phyloP scores from a whole-genome alignment of 106 monocot species.

The Dioscorea dumetorum region DNA sequence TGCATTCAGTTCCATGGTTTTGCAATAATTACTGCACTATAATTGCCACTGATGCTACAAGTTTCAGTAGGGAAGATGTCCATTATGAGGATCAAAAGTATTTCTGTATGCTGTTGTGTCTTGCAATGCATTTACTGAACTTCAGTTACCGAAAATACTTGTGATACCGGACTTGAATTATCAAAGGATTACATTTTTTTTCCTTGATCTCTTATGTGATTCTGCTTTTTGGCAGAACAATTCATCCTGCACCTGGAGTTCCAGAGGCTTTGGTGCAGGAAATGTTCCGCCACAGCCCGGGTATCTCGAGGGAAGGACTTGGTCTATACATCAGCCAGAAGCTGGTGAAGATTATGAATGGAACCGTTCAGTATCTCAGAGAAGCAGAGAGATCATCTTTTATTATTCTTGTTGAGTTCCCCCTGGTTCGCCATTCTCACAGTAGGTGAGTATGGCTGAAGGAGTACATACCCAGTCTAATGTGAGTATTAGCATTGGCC shows the following conservation, averaged over 20 bases:
- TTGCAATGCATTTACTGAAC: no score
- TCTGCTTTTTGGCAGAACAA: conserved; percentile 36
- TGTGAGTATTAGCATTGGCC: no score
- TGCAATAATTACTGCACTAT: no score
- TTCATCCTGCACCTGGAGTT: conserved; percentile 82
- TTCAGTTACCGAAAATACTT: no score
- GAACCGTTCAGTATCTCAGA: conserved; percentile 75
- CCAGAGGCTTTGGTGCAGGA: conserved; percentile 74
- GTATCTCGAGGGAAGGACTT: conserved; percentile 61
- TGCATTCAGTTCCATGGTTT: no score
- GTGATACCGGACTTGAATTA: no score
- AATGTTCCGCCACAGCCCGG: conserved; percentile 68
- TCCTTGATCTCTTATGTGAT: not conserved
- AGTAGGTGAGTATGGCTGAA: conserved; percentile 1
- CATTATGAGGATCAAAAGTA: no score
- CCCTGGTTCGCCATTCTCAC: conserved; percentile 35
- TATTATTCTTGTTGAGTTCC: conserved; percentile 70
- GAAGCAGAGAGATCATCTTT: conserved; percentile 78
- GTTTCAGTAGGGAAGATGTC: no score
- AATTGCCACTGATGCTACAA: no score
- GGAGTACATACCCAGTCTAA: no score
- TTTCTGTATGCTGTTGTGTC: no score
- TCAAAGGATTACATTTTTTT: no score
- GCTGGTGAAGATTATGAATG: conserved; percentile 80
- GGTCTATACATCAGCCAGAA: conserved; percentile 68